These are phyloP conservation scores for Comarum palustre DNA, from an alignment of 306 rosid genomes.

Conservation along the genomic window DNA sequence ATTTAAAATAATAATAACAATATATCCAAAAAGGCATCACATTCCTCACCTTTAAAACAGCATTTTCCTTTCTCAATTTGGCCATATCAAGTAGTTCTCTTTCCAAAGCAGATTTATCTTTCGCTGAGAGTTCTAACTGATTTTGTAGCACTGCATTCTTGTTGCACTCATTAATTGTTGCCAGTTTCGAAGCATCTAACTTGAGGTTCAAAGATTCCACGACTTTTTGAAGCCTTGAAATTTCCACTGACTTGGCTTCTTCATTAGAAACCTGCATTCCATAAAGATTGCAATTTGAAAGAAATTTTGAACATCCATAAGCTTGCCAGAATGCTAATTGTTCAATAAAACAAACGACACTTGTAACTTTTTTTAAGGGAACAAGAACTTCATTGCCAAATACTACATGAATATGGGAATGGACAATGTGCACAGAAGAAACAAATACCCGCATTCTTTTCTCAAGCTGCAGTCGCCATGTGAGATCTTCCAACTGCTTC, in stretches of 20 bases:
- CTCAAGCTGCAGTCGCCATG: constrained; percentile 94
- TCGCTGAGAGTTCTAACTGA: constrained; percentile 69
- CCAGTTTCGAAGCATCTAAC: constrained; percentile 81
- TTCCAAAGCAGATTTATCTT: constrained; percentile 73
- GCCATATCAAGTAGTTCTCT: constrained; percentile 66
- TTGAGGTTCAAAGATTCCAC: constrained; percentile 73
- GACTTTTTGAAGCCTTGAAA: constrained; percentile 66
- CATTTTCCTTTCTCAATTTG: constrained; percentile 75
- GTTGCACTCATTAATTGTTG: constrained; percentile 88
- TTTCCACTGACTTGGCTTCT: constrained; percentile 70
- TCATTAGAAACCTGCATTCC: constrained; percentile 80
- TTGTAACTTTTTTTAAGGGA: background rate
- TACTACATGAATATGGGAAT: background rate
- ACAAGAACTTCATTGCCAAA: background rate
- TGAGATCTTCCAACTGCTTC: constrained; percentile 90
- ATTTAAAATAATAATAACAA: background rate
- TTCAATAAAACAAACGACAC: background rate
- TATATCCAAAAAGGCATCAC: background rate
- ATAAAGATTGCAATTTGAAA: constrained; percentile 22
- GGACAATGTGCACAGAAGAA: background rate
- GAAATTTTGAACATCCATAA: constrained; percentile 14
- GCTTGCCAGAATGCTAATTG: background rate
- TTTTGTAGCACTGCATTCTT: constrained; percentile 84
- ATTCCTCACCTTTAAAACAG: constrained; percentile 56
- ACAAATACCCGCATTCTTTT: constrained; percentile 80